Evolutionary conservation across 2,329 filamentous ascomycete species (phyloP), one percentile per base, ranked within the genome.

Genomic region (Phoma herbarum): DNA sequence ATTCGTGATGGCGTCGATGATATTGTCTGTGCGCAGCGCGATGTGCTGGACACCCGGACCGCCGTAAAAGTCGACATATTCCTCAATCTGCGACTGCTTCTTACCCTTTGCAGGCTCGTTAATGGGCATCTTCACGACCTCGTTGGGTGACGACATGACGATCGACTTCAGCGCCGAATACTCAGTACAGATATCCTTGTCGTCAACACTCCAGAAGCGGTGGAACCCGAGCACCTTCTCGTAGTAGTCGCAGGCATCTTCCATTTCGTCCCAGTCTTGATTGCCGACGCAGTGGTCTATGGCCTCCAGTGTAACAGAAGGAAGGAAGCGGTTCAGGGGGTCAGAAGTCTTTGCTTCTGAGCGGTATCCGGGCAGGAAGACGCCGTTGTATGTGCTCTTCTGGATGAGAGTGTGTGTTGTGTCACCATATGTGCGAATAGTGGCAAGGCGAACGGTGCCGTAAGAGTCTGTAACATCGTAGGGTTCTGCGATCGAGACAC

Each of bases 271-370:
- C 94, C 94, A 97, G 78, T 92, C 90, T 82, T 97, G 93, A 83
- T 98, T 97, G 66, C 94, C 94, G 68, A 98, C 94, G 78, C 94
- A 97, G 84, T 98, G 94, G 80, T 98, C 94, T 79, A 98, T 93
- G 67, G 87, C 87, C 61, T 85, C 84, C 53, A 97, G 85, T 10
- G 82, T 77, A 14, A 96, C 85, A 0, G 80, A 69, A 0, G 93
- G 92, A 22, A 92, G 80, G 76, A 74, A 71, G n/a, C 64, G 53
- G 44, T 73, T 69, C 14, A 85, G 72, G 0, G 83, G 80, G 64
- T 88, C 85, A 23, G 69, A 64, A 20, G 57, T 9, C 22, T 60
- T 62, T 0, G 69, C 79, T 39, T 84, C 85, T 7, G 85, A 77
- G 43, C 88, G 86, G 82, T 90, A 98, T 9, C 92, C 92, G 0